Evolutionary conservation across 495 filamentous ascomycete genomes (phyloP), one percentile per base, ranked within the genome.

Genomic region (Cercophora newfieldiana): DNA sequence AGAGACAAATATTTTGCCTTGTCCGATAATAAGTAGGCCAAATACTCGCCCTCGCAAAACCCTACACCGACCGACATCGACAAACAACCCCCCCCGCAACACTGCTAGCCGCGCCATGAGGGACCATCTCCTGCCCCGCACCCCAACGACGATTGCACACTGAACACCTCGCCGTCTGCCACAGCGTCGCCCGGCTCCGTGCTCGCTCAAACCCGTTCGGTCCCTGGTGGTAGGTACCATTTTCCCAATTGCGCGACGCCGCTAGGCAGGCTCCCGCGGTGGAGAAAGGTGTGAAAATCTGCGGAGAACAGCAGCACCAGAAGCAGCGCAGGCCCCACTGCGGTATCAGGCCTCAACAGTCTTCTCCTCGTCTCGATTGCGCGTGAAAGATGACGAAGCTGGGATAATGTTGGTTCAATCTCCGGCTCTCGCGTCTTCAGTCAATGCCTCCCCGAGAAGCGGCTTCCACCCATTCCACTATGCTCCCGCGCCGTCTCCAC

Each of bases 341-440:
- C 33, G 37, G 49, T 47, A 25, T 66, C 58, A 54, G 50, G 59
- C 59, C 47, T 49, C 28, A 66, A 54, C n/a, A n/a, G n/a, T n/a
- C 59, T 64, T 49, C 55, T 67, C 33, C 50, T 44, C 33, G 37
- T 24, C 54, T 33, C 25, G 44, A 25, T 50, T 64, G 67, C 70
- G 61, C 71, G 66, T 69, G 62, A 63, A 63, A 66, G 73, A 70
- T 63, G 63, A 74, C 69, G 71, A 71, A 66, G 64, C 62, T 71
- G 72, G 70, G 78, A 83, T 71, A 74, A 83, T 83, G 80, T 79
- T 83, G 77, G 78, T 80, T 68, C 79, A 75, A 68, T 81, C 80
- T 66, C 78, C 80, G 67, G 75, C 77, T 61, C 72, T 74, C 66
- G 69, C 81, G 71, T 69, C 75, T 69, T 67, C 81, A 67, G 71